Percentiles rank a stretch among this genome's conserved stretches.
These are phyloP conservation scores for Vigna reflexopilosa DNA, from an alignment of 306 rosid genomes.

Conservation along the genomic window DNA sequence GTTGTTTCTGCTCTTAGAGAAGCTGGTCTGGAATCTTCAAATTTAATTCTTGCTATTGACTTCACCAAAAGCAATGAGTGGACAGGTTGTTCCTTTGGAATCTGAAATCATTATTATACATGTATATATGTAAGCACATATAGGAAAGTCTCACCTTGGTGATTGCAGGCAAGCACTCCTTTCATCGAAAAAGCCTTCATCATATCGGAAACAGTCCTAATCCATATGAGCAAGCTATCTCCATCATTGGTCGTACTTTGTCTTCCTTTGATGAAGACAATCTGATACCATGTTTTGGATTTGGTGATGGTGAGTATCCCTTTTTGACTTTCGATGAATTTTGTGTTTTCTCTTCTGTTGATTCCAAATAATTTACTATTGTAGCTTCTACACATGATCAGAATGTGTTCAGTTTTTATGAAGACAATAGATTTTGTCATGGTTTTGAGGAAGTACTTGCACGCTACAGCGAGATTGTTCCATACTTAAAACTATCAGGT, in stretches of 20 bases:
- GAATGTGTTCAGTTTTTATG: constrained; percentile 72
- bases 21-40: constrained; percentile 96
- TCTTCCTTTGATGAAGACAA: constrained; percentile 96
- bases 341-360: constrained; percentile 36
- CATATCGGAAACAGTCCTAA: constrained; percentile 67
- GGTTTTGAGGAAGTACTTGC: constrained; percentile 90
- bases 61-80: constrained; percentile 99
- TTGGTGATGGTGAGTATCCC: constrained; percentile 84
- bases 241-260: constrained; percentile 84
- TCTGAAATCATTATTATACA: neutral
- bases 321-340: constrained; percentile 18
- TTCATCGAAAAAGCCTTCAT: constrained; percentile 87
- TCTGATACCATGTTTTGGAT: constrained; percentile 94
- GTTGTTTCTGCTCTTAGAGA: constrained; percentile 90
- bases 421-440: constrained; percentile 59
- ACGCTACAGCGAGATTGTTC: constrained; percentile 86
- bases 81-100: constrained; percentile 71
- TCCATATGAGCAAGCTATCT: constrained; percentile 98
- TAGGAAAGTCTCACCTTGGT: constrained; percentile 43
- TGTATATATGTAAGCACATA: constrained; percentile 19
- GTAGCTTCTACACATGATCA: constrained; percentile 84
- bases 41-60: constrained; percentile 89
- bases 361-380: constrained; percentile 39
- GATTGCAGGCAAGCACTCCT: constrained; percentile 72
- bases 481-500: constrained; percentile 83